These are phyloP conservation scores for Pseudopithomyces maydicus DNA, from an alignment of 2,329 filamentous ascomycete species.

Conservation along the genomic window DNA sequence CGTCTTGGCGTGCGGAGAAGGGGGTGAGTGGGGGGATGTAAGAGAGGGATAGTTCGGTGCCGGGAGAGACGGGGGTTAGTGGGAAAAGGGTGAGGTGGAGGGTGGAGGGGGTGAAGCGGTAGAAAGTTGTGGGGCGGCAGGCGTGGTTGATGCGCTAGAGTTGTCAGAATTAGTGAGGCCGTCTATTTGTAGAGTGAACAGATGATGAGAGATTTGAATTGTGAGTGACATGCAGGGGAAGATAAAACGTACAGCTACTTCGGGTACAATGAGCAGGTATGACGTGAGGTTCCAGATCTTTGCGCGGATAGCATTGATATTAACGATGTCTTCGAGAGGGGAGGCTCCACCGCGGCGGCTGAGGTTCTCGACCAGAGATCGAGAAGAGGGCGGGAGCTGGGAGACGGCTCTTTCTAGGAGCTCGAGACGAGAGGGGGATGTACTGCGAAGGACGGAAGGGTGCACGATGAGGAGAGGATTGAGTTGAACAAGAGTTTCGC, in stretches of 20 bases:
- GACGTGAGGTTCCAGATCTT: constrained; percentile 24
- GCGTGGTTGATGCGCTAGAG: constrained; percentile 37
- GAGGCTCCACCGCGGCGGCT: constrained; percentile 20
- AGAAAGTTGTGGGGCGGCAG: constrained; percentile 40
- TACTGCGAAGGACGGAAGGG: constrained; percentile 16
- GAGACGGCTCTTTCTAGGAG: constrained; percentile 26
- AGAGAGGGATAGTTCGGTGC: constrained; percentile 36
- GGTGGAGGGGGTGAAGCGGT: constrained; percentile 37
- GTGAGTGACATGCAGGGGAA: neutral
- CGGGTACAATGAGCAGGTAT: constrained; percentile 31
- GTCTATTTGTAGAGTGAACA: constrained; percentile 6
- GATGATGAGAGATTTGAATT: neutral
- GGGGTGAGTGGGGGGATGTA: constrained; percentile 35
- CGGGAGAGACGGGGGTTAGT: constrained; percentile 30
- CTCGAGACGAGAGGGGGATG: constrained; percentile 9
- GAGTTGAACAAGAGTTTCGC: constrained; percentile 29
- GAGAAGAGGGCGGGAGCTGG: constrained; percentile 29
- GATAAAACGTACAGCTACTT: constrained; percentile 31
- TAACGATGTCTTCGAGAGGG: constrained; percentile 27
- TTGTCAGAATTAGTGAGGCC: neutral
- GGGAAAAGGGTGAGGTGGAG: constrained; percentile 34
- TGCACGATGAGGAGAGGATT: constrained; percentile 31
- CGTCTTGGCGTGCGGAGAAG: constrained; percentile 18
- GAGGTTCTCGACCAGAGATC: constrained; percentile 17
- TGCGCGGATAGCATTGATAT: constrained; percentile 30